These are phyloP conservation scores for Stereum hirsutum DNA, from an alignment of 1,284 basidiomycete species.

Conservation along the genomic window DNA sequence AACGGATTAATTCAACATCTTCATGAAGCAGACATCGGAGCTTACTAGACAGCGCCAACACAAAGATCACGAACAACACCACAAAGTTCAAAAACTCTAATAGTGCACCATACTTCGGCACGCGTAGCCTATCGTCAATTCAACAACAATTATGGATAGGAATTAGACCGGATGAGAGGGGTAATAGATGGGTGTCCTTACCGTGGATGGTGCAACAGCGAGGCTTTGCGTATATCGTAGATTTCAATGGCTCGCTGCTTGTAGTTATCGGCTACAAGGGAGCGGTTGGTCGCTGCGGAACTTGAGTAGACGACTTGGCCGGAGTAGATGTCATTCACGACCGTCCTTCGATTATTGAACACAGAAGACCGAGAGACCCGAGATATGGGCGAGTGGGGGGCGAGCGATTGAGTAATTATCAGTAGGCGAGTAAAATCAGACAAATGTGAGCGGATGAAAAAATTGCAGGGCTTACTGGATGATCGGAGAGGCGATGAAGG, in stretches of 20 bases:
- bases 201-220: slow-evolving; percentile 81
- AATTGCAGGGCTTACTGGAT: too few relatives aligned
- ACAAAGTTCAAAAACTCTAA: slow-evolving; percentile 75
- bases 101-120: slow-evolving; percentile 73
- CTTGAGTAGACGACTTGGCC: slow-evolving; percentile 67
- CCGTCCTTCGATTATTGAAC: too few relatives aligned
- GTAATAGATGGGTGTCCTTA: slow-evolving; percentile 15
- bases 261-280: slow-evolving; percentile 81
- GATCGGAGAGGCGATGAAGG: slow-evolving; percentile 70
- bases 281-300: slow-evolving; percentile 54
- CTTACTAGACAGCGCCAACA: slow-evolving; percentile 67
- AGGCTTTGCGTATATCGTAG: slow-evolving; percentile 64
- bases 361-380: too few relatives aligned
- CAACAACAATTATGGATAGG: neutral
- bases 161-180: neutral
- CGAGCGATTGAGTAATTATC: too few relatives aligned
- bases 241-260: slow-evolving; percentile 68
- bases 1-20: slow-evolving; percentile 1
- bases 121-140: slow-evolving; percentile 46
- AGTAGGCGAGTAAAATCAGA: too few relatives aligned
- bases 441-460: too few relatives aligned
- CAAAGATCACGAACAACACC: slow-evolving; percentile 57
- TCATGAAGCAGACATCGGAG: slow-evolving; percentile 7
- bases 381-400: too few relatives aligned
- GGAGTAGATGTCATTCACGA: slow-evolving; percentile 76